Evolutionary conservation across 2,329 filamentous ascomycete species (phyloP).

Genomic region (Fusarium protoensiforme): DNA sequence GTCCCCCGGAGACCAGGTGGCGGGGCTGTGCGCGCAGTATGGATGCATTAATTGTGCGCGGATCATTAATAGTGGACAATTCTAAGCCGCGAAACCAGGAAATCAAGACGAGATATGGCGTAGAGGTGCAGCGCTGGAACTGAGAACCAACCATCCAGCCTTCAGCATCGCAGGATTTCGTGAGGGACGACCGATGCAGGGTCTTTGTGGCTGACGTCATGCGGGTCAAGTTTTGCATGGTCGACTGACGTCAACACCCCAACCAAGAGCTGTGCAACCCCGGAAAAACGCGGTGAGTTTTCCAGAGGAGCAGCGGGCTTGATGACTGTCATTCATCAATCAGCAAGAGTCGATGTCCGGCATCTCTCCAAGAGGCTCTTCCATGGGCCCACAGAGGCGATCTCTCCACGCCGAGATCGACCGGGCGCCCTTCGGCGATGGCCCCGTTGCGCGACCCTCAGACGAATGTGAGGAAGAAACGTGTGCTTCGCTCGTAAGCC

Average conservation of each 20-base stretch:
- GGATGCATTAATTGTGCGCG: conserved; percentile 9
- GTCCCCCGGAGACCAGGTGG: conserved; percentile 4
- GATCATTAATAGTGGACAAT: conserved; percentile 9
- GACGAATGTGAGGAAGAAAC: conserved; percentile 25
- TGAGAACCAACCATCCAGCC: conserved; percentile 23
- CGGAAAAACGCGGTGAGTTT: conserved; percentile 8
- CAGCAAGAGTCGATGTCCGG: not conserved
- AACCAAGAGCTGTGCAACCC: not conserved
- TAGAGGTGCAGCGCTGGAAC: conserved; percentile 32
- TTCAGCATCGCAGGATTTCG: conserved; percentile 16
- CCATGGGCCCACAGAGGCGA: conserved; percentile 10
- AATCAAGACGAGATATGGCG: conserved; percentile 34
- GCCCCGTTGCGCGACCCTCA: conserved; percentile 4
- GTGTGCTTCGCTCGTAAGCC: conserved; percentile 19
- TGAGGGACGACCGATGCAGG: conserved; percentile 34
- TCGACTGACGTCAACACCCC: conserved; percentile 40
- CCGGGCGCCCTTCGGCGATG: not conserved
- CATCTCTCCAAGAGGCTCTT: not conserved
- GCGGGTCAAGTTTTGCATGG: conserved; percentile 13
- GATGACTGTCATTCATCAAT: not conserved
- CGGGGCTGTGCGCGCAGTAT: conserved; percentile 9
- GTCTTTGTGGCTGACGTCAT: conserved; percentile 42
- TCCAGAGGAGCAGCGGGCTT: not conserved
- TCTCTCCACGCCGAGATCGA: not conserved
- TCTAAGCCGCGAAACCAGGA: conserved; percentile 15